Evolutionary conservation across 257 asterid genomes (phyloP), one percentile per base, ranked within the genome.

Genomic region (Jacaranda mimosifolia): DNA sequence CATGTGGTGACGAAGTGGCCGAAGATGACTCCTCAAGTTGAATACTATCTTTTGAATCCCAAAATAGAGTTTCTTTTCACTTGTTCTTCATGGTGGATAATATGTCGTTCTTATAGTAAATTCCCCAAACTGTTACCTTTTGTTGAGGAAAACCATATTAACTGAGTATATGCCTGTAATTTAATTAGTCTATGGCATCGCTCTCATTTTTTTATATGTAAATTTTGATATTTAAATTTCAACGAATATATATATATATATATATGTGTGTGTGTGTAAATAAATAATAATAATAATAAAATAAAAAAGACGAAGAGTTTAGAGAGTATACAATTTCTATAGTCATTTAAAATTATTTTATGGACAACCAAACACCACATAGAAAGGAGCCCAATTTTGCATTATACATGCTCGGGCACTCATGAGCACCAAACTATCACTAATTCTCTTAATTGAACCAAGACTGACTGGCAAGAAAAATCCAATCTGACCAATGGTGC

Each of bases 41-140:
- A 4, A 35, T 18, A 10, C 71, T 57, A 60, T 88, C 96, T 42
- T 89, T 85, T 0, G 73, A 51, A 12, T 81, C 80, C 98, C 94
- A 92, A 73, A 94, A 92, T n/a, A 89, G 81, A 45, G 96, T 85
- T 6, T 55, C 92, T 85, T 82, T 94, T 36, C 98, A 84, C 84
- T 89, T 94, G 36, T 18, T 83, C 81, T 76, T 81, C 19, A 89
- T 84, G 6, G 15, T 78, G 5, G 68, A 6, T 19, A 94, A 72
- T 9, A 94, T 86, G 39, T 88, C 97, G 38, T 64, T 19, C 66
- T 91, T 94, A 86, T 94, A 88, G 83, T 97, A 94, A 63, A 94
- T 94, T 58, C 98, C 97, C 98, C 98, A 94, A 0, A 94, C 97
- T 0, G 89, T 91, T 79, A 94, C 97, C 55, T 88, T 89, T 49